phyloP scores from a whole-genome alignment of 2,329 filamentous ascomycete genomes.

The Ophiosphaerella narmari region DNA sequence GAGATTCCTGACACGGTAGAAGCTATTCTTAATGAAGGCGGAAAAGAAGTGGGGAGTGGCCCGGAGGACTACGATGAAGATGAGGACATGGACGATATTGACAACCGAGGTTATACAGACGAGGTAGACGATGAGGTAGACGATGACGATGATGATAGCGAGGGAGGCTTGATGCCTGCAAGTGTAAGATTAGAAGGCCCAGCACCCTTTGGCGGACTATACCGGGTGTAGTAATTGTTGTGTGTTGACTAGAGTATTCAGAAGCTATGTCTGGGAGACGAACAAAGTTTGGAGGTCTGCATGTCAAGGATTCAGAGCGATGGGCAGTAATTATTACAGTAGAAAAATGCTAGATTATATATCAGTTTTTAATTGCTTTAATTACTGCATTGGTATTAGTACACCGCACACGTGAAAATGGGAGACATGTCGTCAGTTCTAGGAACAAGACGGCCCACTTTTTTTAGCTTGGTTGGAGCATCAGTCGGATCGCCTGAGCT shows the following conservation, averaged over 20 bases:
- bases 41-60: slow-evolving; percentile 14
- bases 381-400: background rate
- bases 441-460: slow-evolving; percentile 22
- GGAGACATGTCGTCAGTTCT: slow-evolving; percentile 10
- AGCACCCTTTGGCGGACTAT: slow-evolving; percentile 30
- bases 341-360: background rate
- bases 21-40: slow-evolving; percentile 26
- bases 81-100: slow-evolving; percentile 16
- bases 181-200: slow-evolving; percentile 23
- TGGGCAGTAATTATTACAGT: too few species aligned
- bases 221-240: slow-evolving; percentile 13
- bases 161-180: slow-evolving; percentile 16
- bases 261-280: background rate
- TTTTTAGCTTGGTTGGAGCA: slow-evolving; percentile 26
- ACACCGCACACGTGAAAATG: background rate
- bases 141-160: slow-evolving; percentile 23
- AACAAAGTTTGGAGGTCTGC: background rate
- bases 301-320: too few species aligned
- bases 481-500: slow-evolving; percentile 27
- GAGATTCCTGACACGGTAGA: slow-evolving; percentile 35
- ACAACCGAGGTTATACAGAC: slow-evolving; percentile 14
- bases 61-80: slow-evolving; percentile 22
- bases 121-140: slow-evolving; percentile 17
- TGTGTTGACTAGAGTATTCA: too few species aligned
- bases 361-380: background rate